These are phyloP conservation scores for Ganoderma lingzhi DNA, from an alignment of 1,284 basidiomycete species.

Conservation along the genomic window DNA sequence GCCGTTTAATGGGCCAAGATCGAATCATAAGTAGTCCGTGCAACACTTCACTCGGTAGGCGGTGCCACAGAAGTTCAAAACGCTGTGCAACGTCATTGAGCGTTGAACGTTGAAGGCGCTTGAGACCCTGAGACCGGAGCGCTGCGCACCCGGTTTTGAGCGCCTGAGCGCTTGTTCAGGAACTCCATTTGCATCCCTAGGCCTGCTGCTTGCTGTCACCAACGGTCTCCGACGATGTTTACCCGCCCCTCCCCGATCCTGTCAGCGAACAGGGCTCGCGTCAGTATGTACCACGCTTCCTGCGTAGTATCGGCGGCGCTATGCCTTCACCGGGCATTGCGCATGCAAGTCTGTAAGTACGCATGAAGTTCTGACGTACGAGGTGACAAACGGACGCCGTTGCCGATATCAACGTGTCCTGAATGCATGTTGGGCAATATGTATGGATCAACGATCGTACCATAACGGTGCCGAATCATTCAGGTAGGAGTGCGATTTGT, in stretches of 20 bases:
- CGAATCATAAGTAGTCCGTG: not conserved
- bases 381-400: not conserved
- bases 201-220: not conserved
- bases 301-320: not conserved
- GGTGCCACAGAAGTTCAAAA: not conserved
- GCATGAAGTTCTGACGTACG: not conserved
- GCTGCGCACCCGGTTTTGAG: not conserved
- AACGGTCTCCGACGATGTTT: not conserved
- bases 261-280: not conserved
- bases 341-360: too few species aligned
- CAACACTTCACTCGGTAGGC: not conserved
- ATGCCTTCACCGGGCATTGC: not conserved
- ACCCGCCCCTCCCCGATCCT: not conserved
- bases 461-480: not conserved
- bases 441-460: not conserved
- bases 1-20: not conserved
- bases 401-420: not conserved
- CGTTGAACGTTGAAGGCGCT: not conserved
- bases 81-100: not conserved
- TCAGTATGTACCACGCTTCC: not conserved
- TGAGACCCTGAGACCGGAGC: not conserved
- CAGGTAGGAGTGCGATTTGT: not conserved
- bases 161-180: not conserved
- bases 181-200: not conserved
- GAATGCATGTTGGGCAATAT: not conserved